Percentiles rank a stretch among this genome's conserved stretches.
These are phyloP conservation scores for Aspergillus pseudotamarii DNA, from an alignment of 2,329 filamentous ascomycete species.

Conservation along the genomic window DNA sequence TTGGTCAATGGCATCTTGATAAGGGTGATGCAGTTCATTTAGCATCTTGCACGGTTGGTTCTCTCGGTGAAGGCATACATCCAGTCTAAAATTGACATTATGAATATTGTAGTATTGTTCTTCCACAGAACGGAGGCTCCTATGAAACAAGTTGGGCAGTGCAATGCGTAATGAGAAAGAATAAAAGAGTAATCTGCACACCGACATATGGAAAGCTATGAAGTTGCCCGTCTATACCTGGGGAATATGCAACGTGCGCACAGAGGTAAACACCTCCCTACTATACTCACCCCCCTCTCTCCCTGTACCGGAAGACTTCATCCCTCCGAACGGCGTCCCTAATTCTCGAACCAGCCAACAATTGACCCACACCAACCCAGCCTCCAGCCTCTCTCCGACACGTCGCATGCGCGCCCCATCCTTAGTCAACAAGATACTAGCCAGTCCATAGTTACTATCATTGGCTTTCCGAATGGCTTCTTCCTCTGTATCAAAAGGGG, in stretches of 20 bases:
- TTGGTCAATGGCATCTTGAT: neutral
- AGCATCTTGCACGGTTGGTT: neutral
- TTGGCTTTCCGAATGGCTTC: slow-evolving; percentile 54
- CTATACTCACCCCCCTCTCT: slow-evolving; percentile 23
- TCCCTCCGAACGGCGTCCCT: slow-evolving; percentile 26
- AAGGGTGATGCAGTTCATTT: neutral
- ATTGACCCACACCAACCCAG: slow-evolving; percentile 52
- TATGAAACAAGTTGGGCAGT: neutral
- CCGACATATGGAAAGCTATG: neutral
- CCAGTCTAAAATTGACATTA: neutral
- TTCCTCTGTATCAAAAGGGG: slow-evolving; percentile 55
- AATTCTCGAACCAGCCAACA: slow-evolving; percentile 23
- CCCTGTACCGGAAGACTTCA: slow-evolving; percentile 22
- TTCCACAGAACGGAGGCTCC: no score
- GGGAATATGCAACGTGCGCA: slow-evolving; percentile 23
- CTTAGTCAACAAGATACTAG: slow-evolving; percentile 62
- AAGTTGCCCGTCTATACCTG: neutral
- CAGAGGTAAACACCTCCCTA: slow-evolving; percentile 22
- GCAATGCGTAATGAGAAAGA: neutral
- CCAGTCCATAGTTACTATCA: slow-evolving; percentile 60
- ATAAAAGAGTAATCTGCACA: neutral
- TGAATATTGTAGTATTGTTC: neutral
- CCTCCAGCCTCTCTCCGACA: slow-evolving; percentile 62
- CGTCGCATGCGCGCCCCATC: slow-evolving; percentile 61
- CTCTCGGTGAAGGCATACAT: neutral